Conservation (phyloP, 163 green algal genomes). For the Scenedesmus sp. region DNA sequence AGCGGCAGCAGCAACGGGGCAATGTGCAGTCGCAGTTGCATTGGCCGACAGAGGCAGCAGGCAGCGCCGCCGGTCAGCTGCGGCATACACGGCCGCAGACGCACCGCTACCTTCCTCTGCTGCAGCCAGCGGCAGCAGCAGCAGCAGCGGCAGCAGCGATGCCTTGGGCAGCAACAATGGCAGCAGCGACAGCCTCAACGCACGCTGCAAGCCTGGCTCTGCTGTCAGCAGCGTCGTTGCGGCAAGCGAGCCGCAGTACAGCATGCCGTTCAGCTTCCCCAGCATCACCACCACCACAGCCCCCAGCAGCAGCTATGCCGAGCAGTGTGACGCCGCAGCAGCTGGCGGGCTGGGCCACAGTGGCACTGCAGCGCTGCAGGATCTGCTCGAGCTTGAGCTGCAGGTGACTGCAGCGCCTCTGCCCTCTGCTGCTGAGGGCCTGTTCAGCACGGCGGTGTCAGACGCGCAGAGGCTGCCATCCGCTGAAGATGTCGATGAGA, state of each 20-base stretch:
- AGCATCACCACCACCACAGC: background rate
- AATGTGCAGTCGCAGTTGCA: background rate
- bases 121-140: background rate
- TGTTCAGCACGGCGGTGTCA: background rate
- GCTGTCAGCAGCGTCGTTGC: background rate
- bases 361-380: conserved; percentile 9
- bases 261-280: conserved; percentile 26
- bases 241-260: conserved; percentile 18
- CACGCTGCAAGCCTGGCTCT: background rate
- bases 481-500: background rate
- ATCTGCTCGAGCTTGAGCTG: background rate
- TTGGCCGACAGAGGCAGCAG: background rate
- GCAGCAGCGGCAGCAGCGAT: background rate
- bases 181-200: background rate
- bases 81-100: background rate
- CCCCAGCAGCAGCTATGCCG: background rate
- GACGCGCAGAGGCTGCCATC: background rate
- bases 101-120: background rate
- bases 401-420: background rate
- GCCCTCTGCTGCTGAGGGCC: background rate
- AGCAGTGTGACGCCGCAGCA: background rate
- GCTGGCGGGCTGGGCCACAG: background rate
- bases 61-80: background rate
- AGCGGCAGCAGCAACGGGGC: background rate
- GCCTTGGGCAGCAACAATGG: background rate